Conservation (phyloP, 2,329 filamentous ascomycete species). For the Tolypocladium ophioglossoides region DNA sequence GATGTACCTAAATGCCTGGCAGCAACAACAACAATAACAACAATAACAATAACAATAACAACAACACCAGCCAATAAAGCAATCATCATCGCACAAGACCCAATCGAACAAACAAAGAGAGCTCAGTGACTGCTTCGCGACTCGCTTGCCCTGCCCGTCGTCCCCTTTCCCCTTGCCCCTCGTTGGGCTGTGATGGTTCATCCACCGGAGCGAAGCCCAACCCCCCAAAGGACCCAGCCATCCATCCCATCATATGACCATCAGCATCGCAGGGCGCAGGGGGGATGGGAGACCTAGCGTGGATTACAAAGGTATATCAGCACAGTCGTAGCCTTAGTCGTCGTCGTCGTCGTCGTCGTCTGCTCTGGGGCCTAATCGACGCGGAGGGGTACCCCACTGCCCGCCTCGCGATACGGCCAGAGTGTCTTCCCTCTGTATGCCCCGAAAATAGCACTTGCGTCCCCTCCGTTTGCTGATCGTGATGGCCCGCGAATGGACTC, state of each 20-base stretch:
- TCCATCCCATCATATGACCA: background rate
- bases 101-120: background rate
- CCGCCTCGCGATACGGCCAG: background rate
- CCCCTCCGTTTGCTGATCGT: background rate
- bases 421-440: background rate
- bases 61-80: background rate
- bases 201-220: background rate
- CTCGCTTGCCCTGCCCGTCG: background rate
- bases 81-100: background rate
- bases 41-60: background rate
- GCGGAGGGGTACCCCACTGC: background rate
- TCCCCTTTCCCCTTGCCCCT: background rate
- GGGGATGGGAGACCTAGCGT: background rate
- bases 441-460: background rate
- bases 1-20: background rate
- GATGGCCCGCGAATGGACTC: background rate
- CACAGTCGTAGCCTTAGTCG: background rate
- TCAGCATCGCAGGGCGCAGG: background rate
- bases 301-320: background rate
- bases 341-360: background rate
- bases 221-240: background rate
- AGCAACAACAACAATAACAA: background rate
- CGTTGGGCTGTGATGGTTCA: background rate
- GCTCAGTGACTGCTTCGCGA: background rate
- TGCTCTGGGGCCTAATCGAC: background rate